Percentiles rank a stretch among this genome's conserved stretches.
Evolutionary conservation across 2,329 filamentous ascomycete species (phyloP).

Genomic region (Paraphoma chrysanthemicola): DNA sequence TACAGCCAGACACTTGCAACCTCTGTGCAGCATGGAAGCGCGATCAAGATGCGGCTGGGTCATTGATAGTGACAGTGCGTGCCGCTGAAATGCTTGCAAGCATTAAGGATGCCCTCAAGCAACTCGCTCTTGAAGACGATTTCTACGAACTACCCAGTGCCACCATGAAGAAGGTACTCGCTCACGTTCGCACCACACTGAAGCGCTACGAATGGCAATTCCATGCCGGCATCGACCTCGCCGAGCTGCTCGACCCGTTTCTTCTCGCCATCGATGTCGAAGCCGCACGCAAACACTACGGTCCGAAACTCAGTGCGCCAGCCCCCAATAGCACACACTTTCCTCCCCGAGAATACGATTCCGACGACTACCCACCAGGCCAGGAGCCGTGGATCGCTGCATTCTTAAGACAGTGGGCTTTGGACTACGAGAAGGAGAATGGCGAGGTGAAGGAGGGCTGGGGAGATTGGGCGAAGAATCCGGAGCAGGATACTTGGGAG

Average conservation of each 20-base stretch:
- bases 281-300: conserved; percentile 7
- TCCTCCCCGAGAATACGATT: conserved; percentile 15
- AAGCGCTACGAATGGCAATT: conserved; percentile 23
- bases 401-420: conserved; percentile 20
- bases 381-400: conserved; percentile 24
- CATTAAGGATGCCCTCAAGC: conserved; percentile 14
- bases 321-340: conserved; percentile 8
- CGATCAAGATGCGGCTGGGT: neutral
- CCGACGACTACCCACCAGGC: conserved; percentile 14
- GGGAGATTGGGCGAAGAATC: conserved; percentile 13
- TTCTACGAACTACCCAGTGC: conserved; percentile 13
- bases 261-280: conserved; percentile 13
- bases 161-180: conserved; percentile 1
- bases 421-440: conserved; percentile 21
- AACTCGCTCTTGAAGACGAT: conserved; percentile 10
- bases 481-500: conserved; percentile 14
- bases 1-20: conserved; percentile 15
- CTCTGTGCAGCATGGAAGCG: conserved; percentile 17
- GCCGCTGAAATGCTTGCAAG: conserved; percentile 20
- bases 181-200: conserved; percentile 14
- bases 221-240: conserved; percentile 18
- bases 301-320: conserved; percentile 6
- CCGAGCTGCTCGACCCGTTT: conserved; percentile 22
- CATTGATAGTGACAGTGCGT: conserved; percentile 19
- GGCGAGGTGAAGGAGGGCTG: conserved; percentile 20